Evolutionary conservation across 202 grass and related monocot genomes (phyloP).

Genomic region (Carex arenaria): DNA sequence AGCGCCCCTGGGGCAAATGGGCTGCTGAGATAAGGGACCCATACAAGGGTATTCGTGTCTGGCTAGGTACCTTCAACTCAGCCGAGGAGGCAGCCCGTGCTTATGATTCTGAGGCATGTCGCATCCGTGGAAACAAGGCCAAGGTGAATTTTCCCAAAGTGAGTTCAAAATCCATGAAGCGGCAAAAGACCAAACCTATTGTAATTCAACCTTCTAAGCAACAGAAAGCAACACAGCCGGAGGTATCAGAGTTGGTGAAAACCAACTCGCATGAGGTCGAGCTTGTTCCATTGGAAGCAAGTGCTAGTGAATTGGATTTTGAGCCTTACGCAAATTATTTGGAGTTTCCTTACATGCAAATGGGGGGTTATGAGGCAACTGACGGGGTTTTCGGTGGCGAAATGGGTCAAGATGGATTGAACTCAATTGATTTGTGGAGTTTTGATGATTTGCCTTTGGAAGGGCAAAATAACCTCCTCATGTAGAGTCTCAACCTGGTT

Average conservation of each 20-base stretch:
- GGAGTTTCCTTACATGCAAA: conserved; percentile 27
- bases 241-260: conserved; percentile 1
- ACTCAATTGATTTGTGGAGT: conserved; percentile 29
- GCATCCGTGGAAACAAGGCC: conserved; percentile 60
- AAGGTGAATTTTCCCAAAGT: conserved; percentile 75
- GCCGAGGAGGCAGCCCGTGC: conserved; percentile 68
- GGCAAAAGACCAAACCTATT: not conserved
- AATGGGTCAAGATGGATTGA: conserved; percentile 22
- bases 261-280: not conserved
- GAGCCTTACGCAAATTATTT: conserved; percentile 20
- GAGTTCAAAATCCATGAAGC: not conserved
- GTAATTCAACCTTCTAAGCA: not conserved
- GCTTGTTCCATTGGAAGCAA: not conserved
- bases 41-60: conserved; percentile 77
- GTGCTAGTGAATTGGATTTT: conserved; percentile 24
- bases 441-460: conserved; percentile 40
- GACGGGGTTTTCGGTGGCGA: conserved; percentile 21
- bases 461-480: conserved; percentile 3
- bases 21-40: conserved; percentile 97
- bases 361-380: conserved; percentile 4
- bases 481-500: conserved; percentile 6
- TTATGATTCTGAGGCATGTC: conserved; percentile 68
- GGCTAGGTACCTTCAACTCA: conserved; percentile 81
- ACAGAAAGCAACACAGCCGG: not conserved
- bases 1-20: conserved; percentile 92